These are phyloP conservation scores for Amanita pseudoporphyria DNA, from an alignment of 768 basidiomycete species.

Conservation along the genomic window DNA sequence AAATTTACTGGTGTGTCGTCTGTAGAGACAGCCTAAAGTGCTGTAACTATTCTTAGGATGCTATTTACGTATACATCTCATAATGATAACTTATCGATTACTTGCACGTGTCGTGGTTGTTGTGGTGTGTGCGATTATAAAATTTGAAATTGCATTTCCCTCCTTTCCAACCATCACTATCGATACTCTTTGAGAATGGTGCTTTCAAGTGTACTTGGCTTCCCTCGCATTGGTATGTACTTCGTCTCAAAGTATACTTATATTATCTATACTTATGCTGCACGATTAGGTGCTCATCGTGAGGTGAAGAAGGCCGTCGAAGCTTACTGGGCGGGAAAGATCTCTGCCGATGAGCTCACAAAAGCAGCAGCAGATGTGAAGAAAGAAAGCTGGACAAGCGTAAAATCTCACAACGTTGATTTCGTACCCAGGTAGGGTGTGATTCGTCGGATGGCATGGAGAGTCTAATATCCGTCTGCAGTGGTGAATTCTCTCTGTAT, in stretches of 20 bases:
- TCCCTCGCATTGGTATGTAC: constrained; percentile 76
- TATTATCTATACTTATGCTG: neutral
- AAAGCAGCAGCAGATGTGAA: constrained; percentile 82
- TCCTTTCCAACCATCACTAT: constrained; percentile 16
- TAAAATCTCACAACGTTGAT: constrained; percentile 84
- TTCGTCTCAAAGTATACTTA: neutral
- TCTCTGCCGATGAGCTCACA: constrained; percentile 78
- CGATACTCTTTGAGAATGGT: constrained; percentile 45
- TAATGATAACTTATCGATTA: constrained; percentile 27
- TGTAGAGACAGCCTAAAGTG: constrained; percentile 13
- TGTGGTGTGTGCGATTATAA: no score
- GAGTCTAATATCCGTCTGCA: constrained; percentile 23
- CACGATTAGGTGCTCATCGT: constrained; percentile 69
- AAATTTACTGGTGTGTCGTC: constrained; percentile 26
- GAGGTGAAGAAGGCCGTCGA: constrained; percentile 98
- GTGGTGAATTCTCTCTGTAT: constrained; percentile 97
- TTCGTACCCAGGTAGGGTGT: constrained; percentile 71
- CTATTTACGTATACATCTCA: neutral
- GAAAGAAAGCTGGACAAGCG: constrained; percentile 77
- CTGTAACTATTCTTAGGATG: neutral
- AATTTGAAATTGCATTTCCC: constrained; percentile 12
- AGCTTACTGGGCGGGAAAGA: constrained; percentile 95
- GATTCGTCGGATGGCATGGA: neutral
- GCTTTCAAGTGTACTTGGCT: constrained; percentile 78
- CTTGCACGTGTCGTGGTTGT: constrained; percentile 31